Conservation (phyloP, 2,329 filamentous ascomycete genomes). For the Lecanosticta acicola region DNA sequence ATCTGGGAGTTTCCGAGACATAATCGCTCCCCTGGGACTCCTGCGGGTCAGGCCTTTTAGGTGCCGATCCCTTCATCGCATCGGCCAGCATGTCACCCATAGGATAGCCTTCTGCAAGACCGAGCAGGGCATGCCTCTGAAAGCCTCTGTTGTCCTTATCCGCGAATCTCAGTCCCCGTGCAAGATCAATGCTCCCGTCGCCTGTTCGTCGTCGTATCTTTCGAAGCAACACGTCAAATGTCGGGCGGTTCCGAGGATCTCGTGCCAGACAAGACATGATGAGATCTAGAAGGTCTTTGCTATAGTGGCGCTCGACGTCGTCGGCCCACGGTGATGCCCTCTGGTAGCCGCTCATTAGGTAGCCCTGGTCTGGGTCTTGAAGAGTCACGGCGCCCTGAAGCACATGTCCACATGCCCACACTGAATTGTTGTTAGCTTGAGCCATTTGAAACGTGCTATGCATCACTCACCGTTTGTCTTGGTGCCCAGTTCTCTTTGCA, state of each 20-base stretch:
- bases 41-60: neutral
- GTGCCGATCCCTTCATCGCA: neutral
- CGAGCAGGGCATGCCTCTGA: neutral
- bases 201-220: slow-evolving; percentile 1
- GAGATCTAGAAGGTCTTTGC: neutral
- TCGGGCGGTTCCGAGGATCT: slow-evolving; percentile 3
- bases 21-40: too few species aligned
- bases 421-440: neutral
- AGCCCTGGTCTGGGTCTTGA: neutral
- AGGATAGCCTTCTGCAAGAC: neutral
- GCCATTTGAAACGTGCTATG: too few species aligned
- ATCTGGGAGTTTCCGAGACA: too few species aligned
- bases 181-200: neutral
- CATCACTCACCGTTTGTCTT: slow-evolving; percentile 7
- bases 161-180: slow-evolving; percentile 1
- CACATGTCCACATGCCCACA: neutral
- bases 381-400: neutral
- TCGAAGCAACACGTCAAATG: slow-evolving; percentile 7
- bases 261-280: neutral
- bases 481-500: neutral
- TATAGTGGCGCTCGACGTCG: neutral
- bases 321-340: neutral
- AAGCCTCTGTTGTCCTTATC: neutral
- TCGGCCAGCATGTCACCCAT: neutral
- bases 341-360: neutral